Conservation (phyloP, 345 rosid species). For the Acer negundo region DNA sequence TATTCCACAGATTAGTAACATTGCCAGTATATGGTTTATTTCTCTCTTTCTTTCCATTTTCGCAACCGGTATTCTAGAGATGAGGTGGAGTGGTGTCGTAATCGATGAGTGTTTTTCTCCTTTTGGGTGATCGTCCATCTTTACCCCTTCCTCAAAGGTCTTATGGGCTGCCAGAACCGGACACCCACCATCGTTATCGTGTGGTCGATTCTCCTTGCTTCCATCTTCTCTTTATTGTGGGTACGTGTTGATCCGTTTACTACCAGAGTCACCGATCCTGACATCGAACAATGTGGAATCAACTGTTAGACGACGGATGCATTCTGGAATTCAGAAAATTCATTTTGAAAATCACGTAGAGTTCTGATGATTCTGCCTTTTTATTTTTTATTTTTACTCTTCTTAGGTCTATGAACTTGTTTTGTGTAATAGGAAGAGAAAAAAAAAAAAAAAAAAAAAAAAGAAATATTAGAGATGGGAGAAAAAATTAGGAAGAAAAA, state of each 20-base stretch:
- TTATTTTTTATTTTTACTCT: too few relatives aligned
- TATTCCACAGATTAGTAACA: constrained; percentile 93
- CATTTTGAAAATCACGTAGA: constrained; percentile 7
- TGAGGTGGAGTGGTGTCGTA: constrained; percentile 99
- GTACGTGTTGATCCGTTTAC: constrained; percentile 90
- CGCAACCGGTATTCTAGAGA: constrained; percentile 89
- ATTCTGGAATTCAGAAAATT: background rate
- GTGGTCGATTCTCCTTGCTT: constrained; percentile 91
- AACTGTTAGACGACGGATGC: constrained; percentile 49
- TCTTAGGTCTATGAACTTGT: background rate
- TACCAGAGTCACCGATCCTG: constrained; percentile 81
- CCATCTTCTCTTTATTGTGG: constrained; percentile 90
- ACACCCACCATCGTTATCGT: constrained; percentile 93
- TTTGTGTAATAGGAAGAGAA: too few relatives aligned
- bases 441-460: too few relatives aligned
- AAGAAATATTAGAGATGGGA: too few relatives aligned
- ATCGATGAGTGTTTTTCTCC: constrained; percentile 89
- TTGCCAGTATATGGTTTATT: constrained; percentile 89
- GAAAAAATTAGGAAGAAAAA: too few relatives aligned
- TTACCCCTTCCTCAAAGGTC: constrained; percentile 93
- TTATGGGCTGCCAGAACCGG: constrained; percentile 96
- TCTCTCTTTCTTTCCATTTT: constrained; percentile 93
- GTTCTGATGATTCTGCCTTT: constrained; percentile 5
- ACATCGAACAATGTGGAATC: constrained; percentile 73
- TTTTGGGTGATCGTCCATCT: constrained; percentile 95